phyloP scores from a whole-genome alignment of 768 basidiomycete genomes.

The Tremella mesenterica region DNA sequence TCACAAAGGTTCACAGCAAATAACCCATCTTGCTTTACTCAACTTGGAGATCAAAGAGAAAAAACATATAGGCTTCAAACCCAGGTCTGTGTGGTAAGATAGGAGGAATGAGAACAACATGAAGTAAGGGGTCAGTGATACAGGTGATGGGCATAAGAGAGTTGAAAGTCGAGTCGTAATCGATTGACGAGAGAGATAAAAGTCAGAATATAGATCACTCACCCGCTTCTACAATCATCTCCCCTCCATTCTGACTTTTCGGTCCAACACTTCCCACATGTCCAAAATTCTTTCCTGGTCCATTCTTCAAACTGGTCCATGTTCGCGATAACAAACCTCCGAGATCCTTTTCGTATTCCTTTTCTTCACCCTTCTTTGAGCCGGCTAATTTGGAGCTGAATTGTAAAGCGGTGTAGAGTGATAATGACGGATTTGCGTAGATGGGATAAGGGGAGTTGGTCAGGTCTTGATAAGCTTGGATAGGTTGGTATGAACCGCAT shows the following conservation, averaged over 20 bases:
- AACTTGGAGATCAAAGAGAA: too few species aligned
- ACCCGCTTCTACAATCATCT: slow-evolving; percentile 30
- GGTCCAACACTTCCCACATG: slow-evolving; percentile 20
- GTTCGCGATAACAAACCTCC: slow-evolving; percentile 52
- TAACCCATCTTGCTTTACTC: neutral
- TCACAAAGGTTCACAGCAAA: neutral
- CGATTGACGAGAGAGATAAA: too few species aligned
- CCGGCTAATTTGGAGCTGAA: slow-evolving; percentile 10
- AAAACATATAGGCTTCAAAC: too few species aligned
- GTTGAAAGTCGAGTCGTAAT: too few species aligned
- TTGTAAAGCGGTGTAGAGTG: slow-evolving; percentile 20
- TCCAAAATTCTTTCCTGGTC: slow-evolving; percentile 50
- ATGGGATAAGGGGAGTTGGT: slow-evolving; percentile 20
- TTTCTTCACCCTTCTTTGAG: slow-evolving; percentile 8
- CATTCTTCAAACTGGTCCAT: slow-evolving; percentile 94
- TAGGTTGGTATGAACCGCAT: slow-evolving; percentile 21
- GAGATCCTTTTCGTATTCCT: slow-evolving; percentile 9
- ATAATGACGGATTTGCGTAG: slow-evolving; percentile 22
- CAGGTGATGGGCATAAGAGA: too few species aligned
- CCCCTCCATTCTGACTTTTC: slow-evolving; percentile 31
- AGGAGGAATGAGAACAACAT: too few species aligned
- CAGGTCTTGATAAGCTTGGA: slow-evolving; percentile 15
- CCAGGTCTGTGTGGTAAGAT: too few species aligned
- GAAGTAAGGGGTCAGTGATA: too few species aligned
- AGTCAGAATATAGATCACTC: slow-evolving; percentile 6